A percentile compares a stretch with the other conserved stretches of the same genome.
phyloP scores from a whole-genome alignment of 768 basidiomycete species.

The Boletus reticuloceps region DNA sequence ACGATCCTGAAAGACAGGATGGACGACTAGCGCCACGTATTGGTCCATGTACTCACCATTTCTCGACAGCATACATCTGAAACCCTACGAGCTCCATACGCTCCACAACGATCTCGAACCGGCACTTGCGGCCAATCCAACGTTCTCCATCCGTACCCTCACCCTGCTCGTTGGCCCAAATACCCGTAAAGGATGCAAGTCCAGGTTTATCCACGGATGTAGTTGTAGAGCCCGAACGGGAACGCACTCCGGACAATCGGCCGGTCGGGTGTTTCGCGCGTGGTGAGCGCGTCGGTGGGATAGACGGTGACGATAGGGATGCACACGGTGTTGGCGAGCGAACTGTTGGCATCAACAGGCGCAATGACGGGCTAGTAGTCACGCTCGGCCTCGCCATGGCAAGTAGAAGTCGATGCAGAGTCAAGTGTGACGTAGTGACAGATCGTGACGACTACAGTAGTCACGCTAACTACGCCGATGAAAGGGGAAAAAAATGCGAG shows the following conservation, averaged over 20 bases:
- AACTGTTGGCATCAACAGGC: conserved; percentile 35
- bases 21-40: neutral
- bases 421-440: conserved; percentile 13
- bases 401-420: neutral
- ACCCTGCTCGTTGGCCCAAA: conserved; percentile 8
- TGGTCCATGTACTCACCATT: conserved; percentile 55
- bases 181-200: neutral
- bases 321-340: conserved; percentile 17
- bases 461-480: conserved; percentile 6
- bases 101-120: conserved; percentile 50
- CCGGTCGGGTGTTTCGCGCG: conserved; percentile 23
- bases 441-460: conserved; percentile 14
- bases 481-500: neutral
- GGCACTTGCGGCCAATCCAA: conserved; percentile 46
- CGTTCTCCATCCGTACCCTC: conserved; percentile 27
- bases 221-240: conserved; percentile 32
- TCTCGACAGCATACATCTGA: conserved; percentile 86
- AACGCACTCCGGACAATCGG: conserved; percentile 29
- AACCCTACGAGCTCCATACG: conserved; percentile 52
- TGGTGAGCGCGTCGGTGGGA: conserved; percentile 22
- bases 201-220: conserved; percentile 19
- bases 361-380: conserved; percentile 6
- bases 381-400: conserved; percentile 18
- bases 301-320: conserved; percentile 8
- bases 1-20: conserved; percentile 50